Percentiles rank a stretch among this genome's conserved stretches.
Evolutionary conservation across 2,329 filamentous ascomycete genomes (phyloP).

Genomic region (Fusarium mundagurra): DNA sequence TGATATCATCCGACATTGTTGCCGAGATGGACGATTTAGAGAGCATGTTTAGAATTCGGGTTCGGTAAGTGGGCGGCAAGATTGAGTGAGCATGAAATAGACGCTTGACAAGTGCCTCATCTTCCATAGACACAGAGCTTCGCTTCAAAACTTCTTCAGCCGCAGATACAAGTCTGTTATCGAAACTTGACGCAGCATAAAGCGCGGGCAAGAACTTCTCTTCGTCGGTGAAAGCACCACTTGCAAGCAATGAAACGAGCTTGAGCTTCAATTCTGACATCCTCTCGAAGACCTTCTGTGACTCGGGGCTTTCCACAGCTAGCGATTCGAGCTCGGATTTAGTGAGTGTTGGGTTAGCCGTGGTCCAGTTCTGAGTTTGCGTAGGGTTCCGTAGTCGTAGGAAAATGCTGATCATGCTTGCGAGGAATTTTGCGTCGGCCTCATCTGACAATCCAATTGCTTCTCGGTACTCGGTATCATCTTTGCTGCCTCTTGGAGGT

Average conservation of each 20-base stretch:
- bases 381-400: constrained; percentile 57
- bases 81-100: constrained; percentile 80
- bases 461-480: constrained; percentile 75
- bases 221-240: constrained; percentile 83
- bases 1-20: constrained; percentile 72
- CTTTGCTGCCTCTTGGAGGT: constrained; percentile 79
- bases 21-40: constrained; percentile 81
- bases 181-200: constrained; percentile 83
- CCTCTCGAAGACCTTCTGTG: constrained; percentile 64
- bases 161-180: constrained; percentile 82
- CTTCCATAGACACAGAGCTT: constrained; percentile 78
- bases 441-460: constrained; percentile 72
- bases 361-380: constrained; percentile 45
- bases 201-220: constrained; percentile 87
- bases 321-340: constrained; percentile 46
- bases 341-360: constrained; percentile 48
- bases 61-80: constrained; percentile 77
- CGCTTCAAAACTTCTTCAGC: constrained; percentile 91
- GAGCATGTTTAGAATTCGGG: constrained; percentile 78
- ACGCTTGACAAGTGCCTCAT: constrained; percentile 67
- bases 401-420: constrained; percentile 79
- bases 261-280: constrained; percentile 62
- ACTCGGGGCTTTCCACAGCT: constrained; percentile 58
- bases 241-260: constrained; percentile 77
- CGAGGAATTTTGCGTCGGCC: constrained; percentile 78